Evolutionary conservation across 345 rosid species (phyloP).

Genomic region (Gossypium rotundifolium): DNA sequence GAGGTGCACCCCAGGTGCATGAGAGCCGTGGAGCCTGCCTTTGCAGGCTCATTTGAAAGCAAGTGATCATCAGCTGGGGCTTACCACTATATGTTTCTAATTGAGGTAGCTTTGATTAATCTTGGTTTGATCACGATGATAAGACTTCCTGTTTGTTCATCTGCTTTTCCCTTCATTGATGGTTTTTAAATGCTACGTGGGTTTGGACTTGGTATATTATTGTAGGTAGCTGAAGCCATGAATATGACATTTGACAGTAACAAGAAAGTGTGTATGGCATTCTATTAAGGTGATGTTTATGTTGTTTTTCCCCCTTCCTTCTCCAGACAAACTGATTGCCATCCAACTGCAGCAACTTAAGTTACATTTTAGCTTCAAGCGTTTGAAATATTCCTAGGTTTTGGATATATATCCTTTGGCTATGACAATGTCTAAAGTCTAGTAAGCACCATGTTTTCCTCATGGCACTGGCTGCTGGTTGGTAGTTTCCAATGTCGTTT

Average conservation of each 20-base stretch:
- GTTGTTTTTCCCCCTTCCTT: too few species aligned
- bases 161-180: neutral
- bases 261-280: neutral
- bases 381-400: neutral
- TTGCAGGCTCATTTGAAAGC: neutral
- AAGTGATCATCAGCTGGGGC: neutral
- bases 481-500: neutral
- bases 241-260: neutral
- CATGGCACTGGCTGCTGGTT: neutral
- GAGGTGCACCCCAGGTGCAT: conserved; percentile 62
- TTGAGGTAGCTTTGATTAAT: neutral
- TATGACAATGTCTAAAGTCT: neutral
- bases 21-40: conserved; percentile 16
- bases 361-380: neutral
- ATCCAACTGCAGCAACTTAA: neutral
- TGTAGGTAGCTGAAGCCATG: neutral
- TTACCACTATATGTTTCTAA: neutral
- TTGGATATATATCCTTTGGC: neutral
- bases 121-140: neutral
- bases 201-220: neutral
- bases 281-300: too few species aligned
- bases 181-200: neutral
- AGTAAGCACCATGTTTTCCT: neutral
- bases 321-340: neutral
- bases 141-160: neutral